These are phyloP conservation scores for Aspergillus ostianus DNA, from an alignment of 495 filamentous ascomycete genomes.

Conservation along the genomic window DNA sequence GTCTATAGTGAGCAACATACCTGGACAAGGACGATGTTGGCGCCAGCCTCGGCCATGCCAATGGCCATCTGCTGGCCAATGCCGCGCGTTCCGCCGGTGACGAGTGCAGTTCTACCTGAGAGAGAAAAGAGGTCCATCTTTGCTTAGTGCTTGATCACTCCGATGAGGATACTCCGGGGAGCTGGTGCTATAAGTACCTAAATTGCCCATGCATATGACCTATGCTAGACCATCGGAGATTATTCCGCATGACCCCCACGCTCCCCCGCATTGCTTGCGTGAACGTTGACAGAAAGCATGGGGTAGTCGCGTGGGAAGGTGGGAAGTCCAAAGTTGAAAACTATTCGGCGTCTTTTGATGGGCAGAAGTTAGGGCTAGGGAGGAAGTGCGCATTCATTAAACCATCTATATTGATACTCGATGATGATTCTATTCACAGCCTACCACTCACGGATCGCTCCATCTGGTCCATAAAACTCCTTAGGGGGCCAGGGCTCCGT, in stretches of 20 bases:
- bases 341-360: not conserved
- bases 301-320: not conserved
- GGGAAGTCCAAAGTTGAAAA: not conserved
- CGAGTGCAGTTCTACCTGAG: slow-evolving; percentile 61
- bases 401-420: not conserved
- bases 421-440: not conserved
- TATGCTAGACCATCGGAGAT: not conserved
- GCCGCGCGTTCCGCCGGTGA: slow-evolving; percentile 82
- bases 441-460: slow-evolving; percentile 74
- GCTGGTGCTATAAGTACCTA: not conserved
- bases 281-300: not conserved
- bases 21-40: slow-evolving; percentile 72
- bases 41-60: slow-evolving; percentile 79
- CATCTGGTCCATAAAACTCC: slow-evolving; percentile 69
- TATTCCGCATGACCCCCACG: slow-evolving; percentile 5
- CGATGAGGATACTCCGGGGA: not conserved
- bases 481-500: slow-evolving; percentile 59
- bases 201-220: not conserved
- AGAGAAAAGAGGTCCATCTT: slow-evolving; percentile 25
- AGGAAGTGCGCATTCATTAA: not conserved
- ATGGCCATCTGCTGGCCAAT: slow-evolving; percentile 77
- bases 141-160: not conserved
- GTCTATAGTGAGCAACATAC: slow-evolving; percentile 14
- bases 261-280: not conserved
- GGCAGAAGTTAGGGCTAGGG: not conserved